These are phyloP conservation scores for Aspergillus puulaauensis DNA, from an alignment of 2,329 filamentous ascomycete genomes.

Conservation along the genomic window DNA sequence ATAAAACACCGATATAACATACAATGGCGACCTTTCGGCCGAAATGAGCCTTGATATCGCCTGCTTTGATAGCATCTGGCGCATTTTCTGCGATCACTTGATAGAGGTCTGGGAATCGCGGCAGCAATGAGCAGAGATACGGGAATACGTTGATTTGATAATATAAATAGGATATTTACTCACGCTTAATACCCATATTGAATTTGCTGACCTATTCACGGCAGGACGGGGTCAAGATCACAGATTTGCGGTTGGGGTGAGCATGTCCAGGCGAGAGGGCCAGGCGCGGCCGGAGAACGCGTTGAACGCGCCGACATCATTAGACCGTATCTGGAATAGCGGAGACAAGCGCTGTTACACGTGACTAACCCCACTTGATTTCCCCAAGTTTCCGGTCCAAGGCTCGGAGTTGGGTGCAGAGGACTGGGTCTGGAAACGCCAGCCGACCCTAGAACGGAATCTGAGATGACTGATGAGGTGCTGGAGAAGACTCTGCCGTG, in stretches of 20 bases:
- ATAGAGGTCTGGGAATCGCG: constrained; percentile 59
- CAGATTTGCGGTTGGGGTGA: background rate
- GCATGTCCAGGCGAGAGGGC: background rate
- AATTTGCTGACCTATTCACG: background rate
- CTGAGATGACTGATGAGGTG: background rate
- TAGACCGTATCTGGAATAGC: constrained; percentile 21
- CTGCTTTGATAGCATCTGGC: constrained; percentile 91
- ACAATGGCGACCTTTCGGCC: constrained; percentile 97
- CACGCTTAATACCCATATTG: constrained; percentile 54
- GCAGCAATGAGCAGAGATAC: background rate
- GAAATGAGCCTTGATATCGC: constrained; percentile 98
- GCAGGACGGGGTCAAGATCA: background rate
- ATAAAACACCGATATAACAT: constrained; percentile 40
- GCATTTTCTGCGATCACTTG: constrained; percentile 86
- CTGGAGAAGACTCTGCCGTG: background rate
- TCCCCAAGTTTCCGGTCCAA: constrained; percentile 9
- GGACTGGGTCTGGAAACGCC: no score
- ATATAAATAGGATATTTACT: constrained; percentile 18
- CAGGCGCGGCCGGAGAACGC: constrained; percentile 14
- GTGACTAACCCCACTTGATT: constrained; percentile 21
- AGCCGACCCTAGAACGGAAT: no score
- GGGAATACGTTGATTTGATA: background rate
- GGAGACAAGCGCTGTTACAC: background rate
- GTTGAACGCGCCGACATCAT: constrained; percentile 22
- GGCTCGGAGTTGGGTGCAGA: background rate